Evolutionary conservation across 768 basidiomycete genomes (phyloP).

Genomic region (Suillus subaureus): DNA sequence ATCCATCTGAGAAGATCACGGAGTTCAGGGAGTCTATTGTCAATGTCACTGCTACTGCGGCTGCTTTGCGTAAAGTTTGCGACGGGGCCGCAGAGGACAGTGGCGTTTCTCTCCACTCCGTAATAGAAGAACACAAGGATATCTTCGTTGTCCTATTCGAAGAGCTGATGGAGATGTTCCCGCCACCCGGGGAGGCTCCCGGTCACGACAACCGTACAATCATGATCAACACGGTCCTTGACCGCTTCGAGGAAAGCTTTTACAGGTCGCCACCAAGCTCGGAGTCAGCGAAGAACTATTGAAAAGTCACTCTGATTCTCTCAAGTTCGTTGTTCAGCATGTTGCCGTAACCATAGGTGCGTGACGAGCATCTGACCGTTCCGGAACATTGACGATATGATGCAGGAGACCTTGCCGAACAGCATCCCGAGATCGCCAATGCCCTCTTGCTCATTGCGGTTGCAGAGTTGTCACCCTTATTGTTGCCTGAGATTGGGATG

Average conservation of each 20-base stretch:
- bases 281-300: constrained; percentile 28
- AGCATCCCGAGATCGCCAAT: constrained; percentile 35
- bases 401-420: constrained; percentile 39
- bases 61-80: neutral
- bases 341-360: constrained; percentile 27
- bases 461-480: neutral
- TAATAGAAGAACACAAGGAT: constrained; percentile 22
- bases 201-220: constrained; percentile 28
- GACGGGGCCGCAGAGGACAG: neutral
- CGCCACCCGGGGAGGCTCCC: constrained; percentile 32
- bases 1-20: neutral
- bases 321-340: constrained; percentile 27
- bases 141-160: constrained; percentile 21
- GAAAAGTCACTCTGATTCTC: constrained; percentile 20
- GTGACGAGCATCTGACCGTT: neutral
- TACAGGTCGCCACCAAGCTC: constrained; percentile 22
- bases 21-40: neutral
- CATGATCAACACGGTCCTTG: constrained; percentile 25
- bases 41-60: neutral
- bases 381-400: neutral
- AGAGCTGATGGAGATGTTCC: constrained; percentile 29
- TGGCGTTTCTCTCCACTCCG: constrained; percentile 13
- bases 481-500: constrained; percentile 8
- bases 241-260: constrained; percentile 28
- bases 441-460: constrained; percentile 25